Conservation (phyloP, 305 asterid species). For the Fraxinus xanthoxyloides region DNA sequence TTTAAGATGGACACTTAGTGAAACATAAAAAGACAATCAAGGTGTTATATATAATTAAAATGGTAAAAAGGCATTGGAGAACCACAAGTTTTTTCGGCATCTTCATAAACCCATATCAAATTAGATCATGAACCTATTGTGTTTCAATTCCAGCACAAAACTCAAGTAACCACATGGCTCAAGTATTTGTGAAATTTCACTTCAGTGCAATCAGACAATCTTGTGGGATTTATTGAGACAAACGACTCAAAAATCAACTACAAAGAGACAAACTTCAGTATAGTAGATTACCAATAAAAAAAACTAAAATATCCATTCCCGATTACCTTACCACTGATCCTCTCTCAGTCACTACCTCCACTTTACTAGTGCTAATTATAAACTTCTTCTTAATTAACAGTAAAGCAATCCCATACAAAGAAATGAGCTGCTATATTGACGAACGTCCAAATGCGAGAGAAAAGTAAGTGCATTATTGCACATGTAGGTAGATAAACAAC, state of each 20-base stretch:
- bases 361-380: not conserved
- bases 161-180: not conserved
- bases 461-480: not conserved
- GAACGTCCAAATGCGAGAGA: not conserved
- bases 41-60: not conserved
- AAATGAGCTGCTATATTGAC: not conserved
- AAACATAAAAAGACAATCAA: not conserved
- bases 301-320: not conserved
- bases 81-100: not conserved
- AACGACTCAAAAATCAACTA: not conserved
- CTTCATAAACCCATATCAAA: not conserved
- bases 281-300: not conserved
- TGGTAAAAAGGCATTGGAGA: not conserved
- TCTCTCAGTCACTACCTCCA: not conserved
- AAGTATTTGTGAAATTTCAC: not conserved
- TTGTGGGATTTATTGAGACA: not conserved
- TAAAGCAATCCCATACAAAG: not conserved
- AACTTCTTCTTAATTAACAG: not conserved
- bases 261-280: not conserved
- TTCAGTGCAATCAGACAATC: not conserved
- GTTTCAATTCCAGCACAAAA: not conserved
- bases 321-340: not conserved
- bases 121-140: not conserved
- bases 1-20: not conserved
- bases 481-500: not conserved